Base-by-base conservation (phyloP, 2,329 filamentous ascomycete species). In the Emericellopsis cladophorae region DNA sequence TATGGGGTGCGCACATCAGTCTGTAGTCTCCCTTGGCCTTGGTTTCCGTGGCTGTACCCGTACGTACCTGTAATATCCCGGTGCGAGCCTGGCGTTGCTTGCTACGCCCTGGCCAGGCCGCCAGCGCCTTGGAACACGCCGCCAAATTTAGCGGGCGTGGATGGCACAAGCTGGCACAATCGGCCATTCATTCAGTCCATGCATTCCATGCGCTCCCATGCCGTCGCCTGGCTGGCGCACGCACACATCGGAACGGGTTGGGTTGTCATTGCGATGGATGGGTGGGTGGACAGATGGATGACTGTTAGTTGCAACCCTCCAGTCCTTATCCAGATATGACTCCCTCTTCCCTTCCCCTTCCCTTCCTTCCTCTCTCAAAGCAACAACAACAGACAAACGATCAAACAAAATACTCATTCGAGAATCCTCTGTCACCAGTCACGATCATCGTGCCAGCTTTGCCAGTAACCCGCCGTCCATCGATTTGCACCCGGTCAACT, bases 401-500 rank as follows among this genome's bases (percentile, higher is more conserved):
- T 61, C 67, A 68, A 65, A 65, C 66, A 60, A 60, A 66, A 60
- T 58, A 62, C 64, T 67, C 61, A 55, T 55, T 60, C 60, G 62
- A 72, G 71, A 72, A 66, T 72, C 66, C 66, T 62, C 64, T 67
- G 72, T 76, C 72, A 72, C 73, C 73, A 72, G 73, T 70, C 66
- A 63, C 59, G 71, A 70, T 69, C 60, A 62, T 75, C 70, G 66
- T 70, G 63, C 60, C 71, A 74, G 70, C 67, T 43, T 40, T 46
- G 44, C 40, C 42, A 22, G 22, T 29, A 16, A 21, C 21, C 12
- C 36, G 65, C 64, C 62, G 59, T 21, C 54, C 53, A 51, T 59
- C 36, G 60, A 54, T 45, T 46, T 49, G 31, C 34, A 39, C 36
- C 23, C 4, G 24, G 8, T 11, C 26, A 22, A 10, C 16, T 32